Evolutionary conservation across 352 stramenopile genomes (phyloP).

Genomic region (Phytophthora lateralis): DNA sequence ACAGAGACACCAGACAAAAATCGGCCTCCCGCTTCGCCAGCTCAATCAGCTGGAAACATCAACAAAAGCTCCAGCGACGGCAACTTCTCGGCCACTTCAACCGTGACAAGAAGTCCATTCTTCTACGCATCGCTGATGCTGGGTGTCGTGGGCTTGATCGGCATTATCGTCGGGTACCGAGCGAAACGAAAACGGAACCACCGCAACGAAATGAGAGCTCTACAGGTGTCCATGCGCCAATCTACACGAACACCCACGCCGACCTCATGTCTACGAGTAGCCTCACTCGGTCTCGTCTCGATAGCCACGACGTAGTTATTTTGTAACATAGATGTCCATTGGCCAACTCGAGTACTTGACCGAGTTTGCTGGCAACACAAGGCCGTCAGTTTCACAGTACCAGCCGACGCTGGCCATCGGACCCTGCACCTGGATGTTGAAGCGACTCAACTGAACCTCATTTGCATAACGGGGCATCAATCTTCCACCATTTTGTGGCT

Average conservation of each 20-base stretch:
- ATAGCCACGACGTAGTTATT: constrained; percentile 16
- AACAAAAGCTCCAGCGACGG: constrained; percentile 14
- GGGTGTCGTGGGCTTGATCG: constrained; percentile 24
- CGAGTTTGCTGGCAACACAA: constrained; percentile 6
- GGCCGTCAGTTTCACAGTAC: constrained; percentile 4
- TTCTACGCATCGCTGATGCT: constrained; percentile 55
- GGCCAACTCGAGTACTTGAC: no score
- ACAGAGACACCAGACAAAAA: constrained; percentile 1
- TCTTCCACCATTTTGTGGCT: constrained; percentile 27
- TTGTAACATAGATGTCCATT: constrained; percentile 17
- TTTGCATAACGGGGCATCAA: constrained; percentile 2
- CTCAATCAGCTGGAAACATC: not conserved
- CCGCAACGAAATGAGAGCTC: constrained; percentile 19
- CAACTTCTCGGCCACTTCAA: constrained; percentile 20
- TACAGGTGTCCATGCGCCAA: constrained; percentile 8
- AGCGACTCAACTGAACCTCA: constrained; percentile 24
- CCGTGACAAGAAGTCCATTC: constrained; percentile 40
- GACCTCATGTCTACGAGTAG: not conserved
- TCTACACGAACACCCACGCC: constrained; percentile 11
- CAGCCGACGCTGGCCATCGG: constrained; percentile 5
- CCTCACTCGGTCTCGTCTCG: not conserved
- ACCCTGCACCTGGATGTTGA: constrained; percentile 15
- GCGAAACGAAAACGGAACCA: constrained; percentile 34
- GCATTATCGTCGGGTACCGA: constrained; percentile 29
- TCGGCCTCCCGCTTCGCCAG: not conserved